Conservation (phyloP, 1,284 basidiomycete genomes). For the Marasmius fiardii region DNA sequence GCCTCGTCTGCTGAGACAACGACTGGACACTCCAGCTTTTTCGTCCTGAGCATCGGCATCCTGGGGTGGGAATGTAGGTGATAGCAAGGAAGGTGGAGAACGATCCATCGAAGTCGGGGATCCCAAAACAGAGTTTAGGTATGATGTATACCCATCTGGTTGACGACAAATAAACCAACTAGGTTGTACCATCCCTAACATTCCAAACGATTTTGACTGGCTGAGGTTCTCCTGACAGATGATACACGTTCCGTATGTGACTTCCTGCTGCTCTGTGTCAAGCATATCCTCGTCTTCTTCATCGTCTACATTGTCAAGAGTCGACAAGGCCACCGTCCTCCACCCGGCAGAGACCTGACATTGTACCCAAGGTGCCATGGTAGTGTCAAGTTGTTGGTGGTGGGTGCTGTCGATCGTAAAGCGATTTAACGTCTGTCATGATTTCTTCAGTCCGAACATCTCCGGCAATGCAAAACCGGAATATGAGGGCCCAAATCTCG, state of each 20-base stretch:
- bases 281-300: too few relatives aligned
- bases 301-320: constrained; percentile 46
- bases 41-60: too few relatives aligned
- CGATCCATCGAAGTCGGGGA: constrained; percentile 70
- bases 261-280: constrained; percentile 47
- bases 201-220: constrained; percentile 75
- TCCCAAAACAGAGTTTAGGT: constrained; percentile 74
- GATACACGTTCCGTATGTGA: constrained; percentile 88
- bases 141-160: constrained; percentile 65
- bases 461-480: background rate
- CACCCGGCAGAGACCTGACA: background rate
- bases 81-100: constrained; percentile 20
- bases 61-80: constrained; percentile 51
- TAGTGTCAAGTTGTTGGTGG: constrained; percentile 19
- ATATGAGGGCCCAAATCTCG: background rate
- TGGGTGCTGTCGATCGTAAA: background rate
- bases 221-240: constrained; percentile 96
- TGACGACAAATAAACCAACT: constrained; percentile 83
- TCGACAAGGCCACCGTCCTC: background rate
- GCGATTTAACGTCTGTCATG: background rate
- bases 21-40: too few relatives aligned
- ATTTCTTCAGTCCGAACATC: background rate
- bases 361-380: background rate
- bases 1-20: too few relatives aligned
- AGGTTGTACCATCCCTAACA: constrained; percentile 87